Conservation (phyloP, 1,284 basidiomycete genomes). For the Cutaneotrichosporon sp. region DNA sequence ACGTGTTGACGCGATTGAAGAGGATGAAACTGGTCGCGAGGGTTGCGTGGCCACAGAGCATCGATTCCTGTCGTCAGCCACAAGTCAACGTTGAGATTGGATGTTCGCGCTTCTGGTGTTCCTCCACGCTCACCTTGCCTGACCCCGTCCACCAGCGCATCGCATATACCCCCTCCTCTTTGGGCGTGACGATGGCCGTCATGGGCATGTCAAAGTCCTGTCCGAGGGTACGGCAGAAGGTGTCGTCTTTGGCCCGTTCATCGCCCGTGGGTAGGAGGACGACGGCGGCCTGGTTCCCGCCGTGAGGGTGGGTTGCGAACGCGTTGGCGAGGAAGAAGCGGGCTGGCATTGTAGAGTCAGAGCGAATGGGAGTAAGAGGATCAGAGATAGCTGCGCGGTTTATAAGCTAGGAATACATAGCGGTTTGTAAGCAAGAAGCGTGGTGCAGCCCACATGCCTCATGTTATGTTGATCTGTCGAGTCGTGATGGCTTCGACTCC, state of each 20-base stretch:
- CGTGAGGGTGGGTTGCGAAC: constrained; percentile 32
- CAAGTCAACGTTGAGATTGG: too few species aligned
- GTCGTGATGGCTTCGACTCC: too few species aligned
- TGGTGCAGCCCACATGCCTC: too few species aligned
- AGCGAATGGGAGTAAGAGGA: too few species aligned
- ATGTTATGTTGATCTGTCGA: too few species aligned
- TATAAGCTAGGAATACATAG: too few species aligned
- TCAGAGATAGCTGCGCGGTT: too few species aligned
- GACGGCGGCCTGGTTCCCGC: constrained; percentile 46
- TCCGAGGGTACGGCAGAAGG: constrained; percentile 29
- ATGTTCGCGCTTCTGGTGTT: too few species aligned
- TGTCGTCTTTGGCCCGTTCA: constrained; percentile 26
- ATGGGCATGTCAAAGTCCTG: constrained; percentile 41
- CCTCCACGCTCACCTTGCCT: constrained; percentile 28
- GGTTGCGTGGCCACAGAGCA: constrained; percentile 44
- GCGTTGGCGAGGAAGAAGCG: constrained; percentile 43
- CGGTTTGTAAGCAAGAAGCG: too few species aligned
- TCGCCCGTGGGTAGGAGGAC: constrained; percentile 35
- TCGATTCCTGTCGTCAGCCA: constrained; percentile 32
- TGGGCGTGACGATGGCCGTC: constrained; percentile 31
- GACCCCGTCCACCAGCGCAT: constrained; percentile 40
- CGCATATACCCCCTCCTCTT: constrained; percentile 6
- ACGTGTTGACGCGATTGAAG: constrained; percentile 27
- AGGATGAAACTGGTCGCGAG: constrained; percentile 32
- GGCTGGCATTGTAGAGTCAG: too few species aligned